A percentile compares a stretch with the other conserved stretches of the same genome.
These are phyloP conservation scores for Bipolaris bicolor DNA, from an alignment of 2,329 filamentous ascomycete genomes.

Conservation along the genomic window DNA sequence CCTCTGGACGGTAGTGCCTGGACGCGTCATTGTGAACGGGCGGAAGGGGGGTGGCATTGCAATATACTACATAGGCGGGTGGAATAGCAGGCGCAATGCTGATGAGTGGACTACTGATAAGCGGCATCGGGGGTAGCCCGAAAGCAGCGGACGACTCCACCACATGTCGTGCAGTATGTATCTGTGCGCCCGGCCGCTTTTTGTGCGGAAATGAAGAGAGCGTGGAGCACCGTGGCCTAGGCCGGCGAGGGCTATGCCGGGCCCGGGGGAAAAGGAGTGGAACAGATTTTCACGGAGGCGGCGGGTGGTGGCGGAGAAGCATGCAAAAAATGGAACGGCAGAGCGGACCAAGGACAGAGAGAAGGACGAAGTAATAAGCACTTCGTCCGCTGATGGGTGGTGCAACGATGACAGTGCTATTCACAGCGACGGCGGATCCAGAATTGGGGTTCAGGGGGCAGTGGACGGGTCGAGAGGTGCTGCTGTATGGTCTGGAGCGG, in stretches of 20 bases:
- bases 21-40: constrained; percentile 2
- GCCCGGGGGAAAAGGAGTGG: constrained; percentile 19
- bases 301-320: neutral
- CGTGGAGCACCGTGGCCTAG: constrained; percentile 28
- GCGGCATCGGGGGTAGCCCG: constrained; percentile 16
- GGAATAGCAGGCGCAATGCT: constrained; percentile 25
- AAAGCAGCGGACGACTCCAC: constrained; percentile 27
- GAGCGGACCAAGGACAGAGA: neutral
- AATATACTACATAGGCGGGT: constrained; percentile 1
- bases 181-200: constrained; percentile 36
- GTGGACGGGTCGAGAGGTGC: constrained; percentile 25
- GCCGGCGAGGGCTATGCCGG: constrained; percentile 21
- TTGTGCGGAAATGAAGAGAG: constrained; percentile 41
- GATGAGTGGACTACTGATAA: constrained; percentile 16
- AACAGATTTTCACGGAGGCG: constrained; percentile 14
- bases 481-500: constrained; percentile 22
- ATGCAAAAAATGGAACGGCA: neutral
- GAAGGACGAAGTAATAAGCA: neutral
- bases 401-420: neutral
- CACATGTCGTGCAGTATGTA: constrained; percentile 34
- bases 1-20: constrained; percentile 1
- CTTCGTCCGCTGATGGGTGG: neutral
- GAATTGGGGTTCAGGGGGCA: constrained; percentile 26
- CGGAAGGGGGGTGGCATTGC: constrained; percentile 7
- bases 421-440: neutral